These are phyloP conservation scores for Phytophthora lateralis DNA, from an alignment of 352 stramenopile genomes.

Conservation along the genomic window DNA sequence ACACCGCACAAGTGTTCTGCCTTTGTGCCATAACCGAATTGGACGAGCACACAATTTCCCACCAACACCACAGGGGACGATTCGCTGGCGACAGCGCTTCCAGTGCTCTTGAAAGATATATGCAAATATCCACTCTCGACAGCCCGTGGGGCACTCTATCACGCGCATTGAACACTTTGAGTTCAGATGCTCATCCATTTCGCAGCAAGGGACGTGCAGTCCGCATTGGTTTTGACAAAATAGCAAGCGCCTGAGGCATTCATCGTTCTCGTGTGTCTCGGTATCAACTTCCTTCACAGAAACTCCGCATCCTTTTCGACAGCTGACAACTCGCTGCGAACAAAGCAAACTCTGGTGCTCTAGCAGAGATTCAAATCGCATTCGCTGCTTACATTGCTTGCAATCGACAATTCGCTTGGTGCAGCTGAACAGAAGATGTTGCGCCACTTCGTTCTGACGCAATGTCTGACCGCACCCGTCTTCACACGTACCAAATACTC, in stretches of 20 bases:
- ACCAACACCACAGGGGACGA: slow-evolving; percentile 64
- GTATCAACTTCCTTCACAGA: slow-evolving; percentile 46
- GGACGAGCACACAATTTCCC: slow-evolving; percentile 56
- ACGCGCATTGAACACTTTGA: slow-evolving; percentile 61
- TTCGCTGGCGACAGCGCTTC: slow-evolving; percentile 65
- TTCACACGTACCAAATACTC: slow-evolving; percentile 55
- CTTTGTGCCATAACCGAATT: slow-evolving; percentile 63
- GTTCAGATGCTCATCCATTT: slow-evolving; percentile 49
- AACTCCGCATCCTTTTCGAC: slow-evolving; percentile 57
- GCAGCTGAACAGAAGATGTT: slow-evolving; percentile 69
- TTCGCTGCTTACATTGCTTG: slow-evolving; percentile 46
- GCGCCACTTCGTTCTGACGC: slow-evolving; percentile 52
- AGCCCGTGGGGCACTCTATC: slow-evolving; percentile 64
- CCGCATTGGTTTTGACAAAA: slow-evolving; percentile 68
- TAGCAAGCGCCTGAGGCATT: slow-evolving; percentile 51
- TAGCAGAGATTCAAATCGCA: slow-evolving; percentile 41
- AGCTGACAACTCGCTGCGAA: slow-evolving; percentile 53
- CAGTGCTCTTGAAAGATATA: slow-evolving; percentile 67
- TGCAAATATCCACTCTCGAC: slow-evolving; percentile 57
- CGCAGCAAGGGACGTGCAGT: slow-evolving; percentile 35
- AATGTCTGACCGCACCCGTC: slow-evolving; percentile 48
- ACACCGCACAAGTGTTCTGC: slow-evolving; percentile 50
- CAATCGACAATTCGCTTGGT: slow-evolving; percentile 52
- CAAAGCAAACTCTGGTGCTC: slow-evolving; percentile 60
- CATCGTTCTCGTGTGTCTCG: slow-evolving; percentile 47